Evolutionary conservation across 306 rosid genomes (phyloP), one percentile per base, ranked within the genome.

Genomic region (Rubus idaeus): DNA sequence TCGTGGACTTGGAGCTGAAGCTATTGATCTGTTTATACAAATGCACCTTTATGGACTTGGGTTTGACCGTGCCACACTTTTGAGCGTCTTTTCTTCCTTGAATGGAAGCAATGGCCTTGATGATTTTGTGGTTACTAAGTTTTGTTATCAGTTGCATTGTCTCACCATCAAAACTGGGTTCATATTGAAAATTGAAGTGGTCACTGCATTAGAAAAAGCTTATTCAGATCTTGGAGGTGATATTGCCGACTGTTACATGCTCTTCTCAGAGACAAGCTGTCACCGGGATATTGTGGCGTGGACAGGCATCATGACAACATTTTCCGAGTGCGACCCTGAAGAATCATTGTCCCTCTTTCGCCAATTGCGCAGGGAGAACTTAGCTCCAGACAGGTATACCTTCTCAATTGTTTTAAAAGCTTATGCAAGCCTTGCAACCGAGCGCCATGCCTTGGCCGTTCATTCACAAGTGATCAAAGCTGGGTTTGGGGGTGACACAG

Each of bases 401-500:
- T 89, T 89, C 84, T 94, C 98, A 10, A 84, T 83, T 76, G 91
- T 83, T 70, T 83, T 94, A 71, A 91, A 94, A 86, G 91, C 96
- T 68, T 91, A 96, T 23, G 94, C 96, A 26, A 81, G 87, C 61
- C 88, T 88, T 84, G 87, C 89, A 70, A 86, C 91, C 2, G 93
- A 89, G 85, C 56, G 82, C 64, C 87, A 81, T 66, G 89, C 93
- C 63, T 70, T 64, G 50, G 77, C 89, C 0, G 75, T 91, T 81
- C 98, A 94, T 70, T 85, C 97, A 12, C 93, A 77, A 81, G 81
- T 90, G 37, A 83, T 94, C 51, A 91, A 86, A 89, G 77, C 65
- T 20, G 94, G 92, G 73, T 88, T 89, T 85, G 89, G 77, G 57
- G 83, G 83, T 45, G 90, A 90, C 80, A 88, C 85, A 14, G 81